Evolutionary conservation across 2,329 filamentous ascomycete species (phyloP).

Genomic region (Sclerotinia minor): DNA sequence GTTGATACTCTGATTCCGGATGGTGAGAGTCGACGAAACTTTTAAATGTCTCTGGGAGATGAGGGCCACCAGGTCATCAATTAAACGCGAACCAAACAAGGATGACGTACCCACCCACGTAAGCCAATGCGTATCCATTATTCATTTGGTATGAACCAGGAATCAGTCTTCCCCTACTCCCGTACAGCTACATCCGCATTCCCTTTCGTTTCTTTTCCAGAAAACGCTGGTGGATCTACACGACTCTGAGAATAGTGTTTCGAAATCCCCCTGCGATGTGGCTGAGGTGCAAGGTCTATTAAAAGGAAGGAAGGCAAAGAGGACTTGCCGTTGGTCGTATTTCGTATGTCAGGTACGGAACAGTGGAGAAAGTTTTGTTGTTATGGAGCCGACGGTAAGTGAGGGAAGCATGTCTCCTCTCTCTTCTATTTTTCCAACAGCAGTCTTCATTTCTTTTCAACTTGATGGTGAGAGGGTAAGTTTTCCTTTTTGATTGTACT

Average conservation of each 20-base stretch:
- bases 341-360: background rate
- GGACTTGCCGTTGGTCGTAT: background rate
- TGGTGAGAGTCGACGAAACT: background rate
- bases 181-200: no score
- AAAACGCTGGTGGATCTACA: background rate
- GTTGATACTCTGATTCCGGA: background rate
- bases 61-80: slow-evolving; percentile 3
- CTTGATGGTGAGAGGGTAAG: background rate
- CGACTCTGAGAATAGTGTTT: slow-evolving; percentile 7
- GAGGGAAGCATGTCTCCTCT: slow-evolving; percentile 15
- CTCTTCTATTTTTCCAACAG: background rate
- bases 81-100: slow-evolving; percentile 21
- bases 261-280: background rate
- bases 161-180: background rate
- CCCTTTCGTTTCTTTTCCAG: background rate
- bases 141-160: slow-evolving; percentile 16
- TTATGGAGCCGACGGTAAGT: slow-evolving; percentile 18
- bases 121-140: slow-evolving; percentile 24
- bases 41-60: slow-evolving; percentile 18
- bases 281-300: slow-evolving; percentile 6
- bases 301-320: background rate
- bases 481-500: background rate
- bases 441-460: background rate
- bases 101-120: slow-evolving; percentile 18
- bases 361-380: slow-evolving; percentile 21